These are phyloP conservation scores for Orbilia javanica DNA, from an alignment of 2,329 filamentous ascomycete species.

Conservation along the genomic window DNA sequence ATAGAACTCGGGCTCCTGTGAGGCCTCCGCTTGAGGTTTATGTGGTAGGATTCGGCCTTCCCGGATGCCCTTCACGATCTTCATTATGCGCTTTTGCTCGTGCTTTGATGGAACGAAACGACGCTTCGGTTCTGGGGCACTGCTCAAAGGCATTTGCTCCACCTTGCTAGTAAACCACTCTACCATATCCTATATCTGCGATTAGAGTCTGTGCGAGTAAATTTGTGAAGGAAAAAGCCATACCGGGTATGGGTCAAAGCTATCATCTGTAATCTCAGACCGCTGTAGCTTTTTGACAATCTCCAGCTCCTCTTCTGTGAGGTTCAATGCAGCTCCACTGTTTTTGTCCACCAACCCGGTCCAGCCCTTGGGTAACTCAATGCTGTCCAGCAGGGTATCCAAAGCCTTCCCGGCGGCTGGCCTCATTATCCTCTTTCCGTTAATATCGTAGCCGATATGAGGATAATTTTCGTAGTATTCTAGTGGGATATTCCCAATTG, in stretches of 20 bases:
- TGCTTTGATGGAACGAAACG: constrained; percentile 97
- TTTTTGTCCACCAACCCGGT: constrained; percentile 93
- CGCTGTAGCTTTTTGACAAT: constrained; percentile 88
- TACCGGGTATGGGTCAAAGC: constrained; percentile 91
- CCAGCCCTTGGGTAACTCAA: constrained; percentile 97
- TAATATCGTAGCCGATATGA: constrained; percentile 98
- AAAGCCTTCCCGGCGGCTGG: constrained; percentile 93
- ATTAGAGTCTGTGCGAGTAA: neutral
- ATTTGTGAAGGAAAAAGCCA: constrained; percentile 61
- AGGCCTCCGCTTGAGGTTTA: constrained; percentile 79
- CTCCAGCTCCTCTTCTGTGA: constrained; percentile 88
- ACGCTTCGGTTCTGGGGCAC: constrained; percentile 94
- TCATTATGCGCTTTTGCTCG: constrained; percentile 95
- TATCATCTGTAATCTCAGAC: constrained; percentile 83
- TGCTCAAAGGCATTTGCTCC: constrained; percentile 94
- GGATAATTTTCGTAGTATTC: constrained; percentile 98
- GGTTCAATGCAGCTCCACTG: constrained; percentile 90
- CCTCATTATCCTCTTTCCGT: constrained; percentile 97
- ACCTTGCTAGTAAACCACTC: constrained; percentile 92
- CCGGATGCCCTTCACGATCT: constrained; percentile 93
- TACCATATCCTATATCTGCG: constrained; percentile 75
- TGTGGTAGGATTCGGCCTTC: constrained; percentile 95
- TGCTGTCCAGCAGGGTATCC: constrained; percentile 93
- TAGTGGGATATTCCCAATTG: constrained; percentile 93
- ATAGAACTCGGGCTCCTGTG: constrained; percentile 79